These are phyloP conservation scores for Apostasia shenzhenica DNA, from an alignment of 106 monocot genomes.

Conservation along the genomic window DNA sequence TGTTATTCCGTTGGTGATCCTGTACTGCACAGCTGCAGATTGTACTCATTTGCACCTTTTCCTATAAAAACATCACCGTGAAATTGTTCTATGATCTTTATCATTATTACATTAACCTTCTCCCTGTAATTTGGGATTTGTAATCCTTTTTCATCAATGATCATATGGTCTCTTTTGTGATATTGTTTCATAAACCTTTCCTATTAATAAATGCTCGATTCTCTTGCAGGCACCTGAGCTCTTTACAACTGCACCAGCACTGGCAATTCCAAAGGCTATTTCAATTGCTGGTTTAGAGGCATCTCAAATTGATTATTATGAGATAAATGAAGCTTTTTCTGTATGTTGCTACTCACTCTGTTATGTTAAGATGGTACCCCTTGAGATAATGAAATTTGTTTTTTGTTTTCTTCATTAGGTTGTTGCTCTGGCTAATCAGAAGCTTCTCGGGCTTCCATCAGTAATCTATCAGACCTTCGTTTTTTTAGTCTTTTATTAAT, in stretches of 20 bases:
- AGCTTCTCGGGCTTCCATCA: conserved; percentile 83
- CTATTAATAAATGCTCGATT: neutral
- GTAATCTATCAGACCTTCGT: conserved; percentile 32
- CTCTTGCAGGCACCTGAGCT: conserved; percentile 80
- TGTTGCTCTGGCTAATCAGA: conserved; percentile 93
- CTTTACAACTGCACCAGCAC: conserved; percentile 86
- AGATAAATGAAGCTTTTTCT: conserved; percentile 99
- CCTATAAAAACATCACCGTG: too few relatives aligned
- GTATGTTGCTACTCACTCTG: conserved; percentile 28
- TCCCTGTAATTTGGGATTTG: too few relatives aligned
- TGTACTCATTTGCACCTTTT: too few relatives aligned
- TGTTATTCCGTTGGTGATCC: too few relatives aligned
- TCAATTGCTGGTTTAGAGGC: conserved; percentile 78
- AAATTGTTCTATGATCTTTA: too few relatives aligned
- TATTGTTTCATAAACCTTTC: too few relatives aligned
- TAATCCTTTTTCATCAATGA: too few relatives aligned
- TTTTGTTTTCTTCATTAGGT: conserved; percentile 43
- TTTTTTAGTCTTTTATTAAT: neutral
- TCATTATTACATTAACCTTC: too few relatives aligned
- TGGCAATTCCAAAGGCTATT: conserved; percentile 93
- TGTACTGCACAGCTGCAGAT: too few relatives aligned
- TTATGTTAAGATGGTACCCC: neutral
- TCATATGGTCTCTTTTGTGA: too few relatives aligned
- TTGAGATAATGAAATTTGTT: neutral
- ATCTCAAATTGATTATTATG: conserved; percentile 92